These are phyloP conservation scores for Hansenula anomala DNA, from an alignment of 1,139 yeast genomes.

Conservation along the genomic window DNA sequence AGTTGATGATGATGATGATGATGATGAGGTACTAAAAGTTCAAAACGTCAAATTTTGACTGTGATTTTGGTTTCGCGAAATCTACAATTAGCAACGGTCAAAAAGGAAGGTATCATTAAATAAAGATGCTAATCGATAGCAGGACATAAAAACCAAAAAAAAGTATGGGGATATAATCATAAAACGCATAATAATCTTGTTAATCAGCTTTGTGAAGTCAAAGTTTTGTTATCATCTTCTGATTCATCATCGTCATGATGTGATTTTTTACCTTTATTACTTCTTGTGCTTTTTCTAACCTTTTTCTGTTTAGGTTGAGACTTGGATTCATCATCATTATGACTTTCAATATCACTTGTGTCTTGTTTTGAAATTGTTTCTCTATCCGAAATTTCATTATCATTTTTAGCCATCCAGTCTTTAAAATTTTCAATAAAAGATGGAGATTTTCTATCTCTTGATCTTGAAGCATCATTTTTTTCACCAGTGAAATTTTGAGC, in stretches of 20 bases:
- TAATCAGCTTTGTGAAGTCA: conserved; percentile 1
- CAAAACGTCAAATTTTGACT: too few relatives aligned
- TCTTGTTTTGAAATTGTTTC: neutral
- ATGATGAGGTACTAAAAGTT: too few relatives aligned
- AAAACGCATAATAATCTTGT: neutral
- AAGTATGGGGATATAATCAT: too few relatives aligned
- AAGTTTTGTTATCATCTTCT: conserved; percentile 4
- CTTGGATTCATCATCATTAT: neutral
- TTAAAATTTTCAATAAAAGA: conserved; percentile 59
- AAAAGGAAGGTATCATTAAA: neutral
- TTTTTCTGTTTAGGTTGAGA: neutral
- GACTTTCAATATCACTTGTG: neutral
- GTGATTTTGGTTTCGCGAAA: too few relatives aligned
- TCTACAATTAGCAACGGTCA: too few relatives aligned
- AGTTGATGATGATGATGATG: too few relatives aligned
- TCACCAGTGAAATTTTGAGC: conserved; percentile 45
- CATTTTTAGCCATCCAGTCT: conserved; percentile 58
- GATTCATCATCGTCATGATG: neutral
- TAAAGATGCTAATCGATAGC: neutral
- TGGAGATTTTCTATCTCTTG: conserved; percentile 28
- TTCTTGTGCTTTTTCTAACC: neutral
- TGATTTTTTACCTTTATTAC: neutral
- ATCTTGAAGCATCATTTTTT: conserved; percentile 1
- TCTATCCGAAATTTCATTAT: conserved; percentile 14
- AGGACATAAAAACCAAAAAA: too few relatives aligned